Base-by-base conservation (phyloP, 129 eudicot species). In the Flaveria sonorensis region DNA sequence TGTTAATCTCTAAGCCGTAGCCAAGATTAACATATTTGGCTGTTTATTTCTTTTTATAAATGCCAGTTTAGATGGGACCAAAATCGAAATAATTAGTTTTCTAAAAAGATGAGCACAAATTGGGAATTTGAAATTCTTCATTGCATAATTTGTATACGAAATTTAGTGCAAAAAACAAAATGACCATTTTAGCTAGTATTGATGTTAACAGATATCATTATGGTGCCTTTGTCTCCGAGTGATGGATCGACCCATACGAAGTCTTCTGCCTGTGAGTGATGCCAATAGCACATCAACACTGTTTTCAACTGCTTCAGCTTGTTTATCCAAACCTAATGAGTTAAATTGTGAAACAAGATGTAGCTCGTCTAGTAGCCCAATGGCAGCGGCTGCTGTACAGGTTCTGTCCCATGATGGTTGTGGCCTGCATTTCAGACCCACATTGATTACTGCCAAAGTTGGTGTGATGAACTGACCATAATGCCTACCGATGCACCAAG, bases 321-420 rank as follows among this genome's bases (percentile, higher is more conserved):
- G 88, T 78, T 87, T 87, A 73, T 86, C 88, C 79, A 94, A 73
- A 28, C 85, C 88, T 50, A 85, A 76, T 1, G 89, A 68, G 74
- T 86, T 83, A 45, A 91, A 84, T 6, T 82, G 82, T 10, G 87
- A 85, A 83, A 94, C 70, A 71, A 73, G 81, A 18, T 94, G 92
- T 48, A 94, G 88, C 83, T 94, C 99, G 7, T 77, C 82, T 47
- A 94, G 92, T 68, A 94, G 92, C 46, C 93, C 89, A 14, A 86
- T 78, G 14, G 99, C 99, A 47, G 99, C 99, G 21, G 89, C 99
- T 47, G 99, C 99, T 72, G 99, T 91, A 77, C 99, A 94, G 6
- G 97, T 94, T 23, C 99, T 90, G 62, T 94, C 99, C 99, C 96
- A 91, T 21, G 99, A 91, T 70, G 99, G 99, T 67, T 91, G 99